A percentile compares a stretch with the other conserved stretches of the same genome.
phyloP scores from a whole-genome alignment of 2,329 filamentous ascomycete species.

The Colletotrichum graminicola region DNA sequence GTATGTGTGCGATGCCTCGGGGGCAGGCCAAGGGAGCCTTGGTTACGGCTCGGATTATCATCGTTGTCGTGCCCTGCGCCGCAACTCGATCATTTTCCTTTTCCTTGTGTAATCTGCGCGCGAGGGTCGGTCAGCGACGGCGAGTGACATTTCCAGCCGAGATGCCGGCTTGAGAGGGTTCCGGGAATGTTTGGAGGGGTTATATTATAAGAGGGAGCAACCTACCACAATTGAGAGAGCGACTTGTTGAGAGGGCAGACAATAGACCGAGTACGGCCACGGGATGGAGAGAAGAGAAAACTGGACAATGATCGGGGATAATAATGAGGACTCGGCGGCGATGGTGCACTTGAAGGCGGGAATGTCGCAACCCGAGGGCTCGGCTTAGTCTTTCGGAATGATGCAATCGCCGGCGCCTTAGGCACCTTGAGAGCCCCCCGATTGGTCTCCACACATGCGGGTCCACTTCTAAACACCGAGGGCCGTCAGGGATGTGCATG shows the following conservation, averaged over 20 bases:
- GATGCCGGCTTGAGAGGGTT: background rate
- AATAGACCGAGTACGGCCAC: background rate
- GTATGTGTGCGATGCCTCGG: slow-evolving; percentile 26
- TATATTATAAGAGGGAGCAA: background rate
- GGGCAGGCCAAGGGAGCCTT: slow-evolving; percentile 39
- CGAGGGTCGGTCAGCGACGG: slow-evolving; percentile 10
- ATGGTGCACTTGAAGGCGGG: slow-evolving; percentile 20
- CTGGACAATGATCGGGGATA: background rate
- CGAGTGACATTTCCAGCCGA: slow-evolving; percentile 6
- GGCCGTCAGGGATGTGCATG: background rate
- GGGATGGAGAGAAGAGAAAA: background rate
- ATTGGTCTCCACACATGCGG: slow-evolving; percentile 13
- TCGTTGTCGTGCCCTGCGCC: slow-evolving; percentile 39
- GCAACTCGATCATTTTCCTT: slow-evolving; percentile 37
- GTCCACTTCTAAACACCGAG: background rate
- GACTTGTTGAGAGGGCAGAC: background rate
- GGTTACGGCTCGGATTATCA: slow-evolving; percentile 40
- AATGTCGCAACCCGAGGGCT: slow-evolving; percentile 33
- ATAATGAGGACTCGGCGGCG: background rate
- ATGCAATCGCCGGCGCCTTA: slow-evolving; percentile 40
- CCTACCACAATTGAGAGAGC: slow-evolving; percentile 3
- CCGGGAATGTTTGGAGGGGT: background rate
- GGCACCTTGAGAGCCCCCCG: slow-evolving; percentile 35
- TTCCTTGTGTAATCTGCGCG: slow-evolving; percentile 9
- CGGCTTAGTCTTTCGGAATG: slow-evolving; percentile 36